Evolutionary conservation across 805 yeast genomes (phyloP).

Genomic region (Millerozyma acaciae): DNA sequence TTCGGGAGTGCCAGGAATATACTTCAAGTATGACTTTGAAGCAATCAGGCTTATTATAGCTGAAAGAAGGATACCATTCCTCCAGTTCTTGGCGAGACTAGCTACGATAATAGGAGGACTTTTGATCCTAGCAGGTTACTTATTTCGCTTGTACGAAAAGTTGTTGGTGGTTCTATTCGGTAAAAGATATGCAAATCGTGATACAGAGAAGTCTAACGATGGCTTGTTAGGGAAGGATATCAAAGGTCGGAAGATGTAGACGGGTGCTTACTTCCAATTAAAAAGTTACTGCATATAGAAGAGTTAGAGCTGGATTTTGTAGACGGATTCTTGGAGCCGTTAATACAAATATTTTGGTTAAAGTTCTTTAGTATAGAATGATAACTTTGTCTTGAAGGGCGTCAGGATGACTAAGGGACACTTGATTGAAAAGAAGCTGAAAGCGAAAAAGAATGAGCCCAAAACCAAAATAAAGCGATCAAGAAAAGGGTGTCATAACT

Average conservation of each 20-base stretch:
- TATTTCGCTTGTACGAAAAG: conserved; percentile 55
- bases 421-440: too few relatives aligned
- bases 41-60: conserved; percentile 68
- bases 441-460: background rate
- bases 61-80: conserved; percentile 72
- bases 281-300: too few relatives aligned
- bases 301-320: too few relatives aligned
- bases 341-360: too few relatives aligned
- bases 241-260: conserved; percentile 20
- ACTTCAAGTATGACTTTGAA: conserved; percentile 82
- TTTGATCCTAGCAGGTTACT: conserved; percentile 64
- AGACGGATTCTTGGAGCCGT: too few relatives aligned
- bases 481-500: conserved; percentile 57
- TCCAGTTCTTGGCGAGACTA: conserved; percentile 71
- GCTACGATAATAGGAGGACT: conserved; percentile 84
- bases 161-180: conserved; percentile 53
- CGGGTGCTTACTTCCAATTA: conserved; percentile 20
- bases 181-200: conserved; percentile 47
- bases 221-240: conserved; percentile 22
- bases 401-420: too few relatives aligned
- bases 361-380: too few relatives aligned
- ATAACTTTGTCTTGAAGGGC: too few relatives aligned
- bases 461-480: conserved; percentile 36
- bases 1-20: conserved; percentile 67
- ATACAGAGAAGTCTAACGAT: conserved; percentile 43